These are phyloP conservation scores for Candida endomychidarum DNA, from an alignment of 805 yeast species.

Conservation along the genomic window DNA sequence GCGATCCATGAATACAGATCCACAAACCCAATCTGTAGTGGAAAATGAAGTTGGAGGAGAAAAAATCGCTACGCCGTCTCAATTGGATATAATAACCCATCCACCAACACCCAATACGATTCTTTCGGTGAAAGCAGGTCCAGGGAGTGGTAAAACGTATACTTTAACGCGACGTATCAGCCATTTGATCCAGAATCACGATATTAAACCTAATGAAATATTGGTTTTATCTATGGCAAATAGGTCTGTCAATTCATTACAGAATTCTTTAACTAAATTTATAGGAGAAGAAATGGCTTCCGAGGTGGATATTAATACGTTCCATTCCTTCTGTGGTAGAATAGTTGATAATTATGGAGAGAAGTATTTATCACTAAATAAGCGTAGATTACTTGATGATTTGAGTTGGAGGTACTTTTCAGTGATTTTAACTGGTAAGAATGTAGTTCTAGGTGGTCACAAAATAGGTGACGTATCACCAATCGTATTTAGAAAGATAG, in stretches of 20 bases:
- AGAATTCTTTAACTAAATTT: constrained; percentile 26
- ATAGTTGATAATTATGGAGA: constrained; percentile 42
- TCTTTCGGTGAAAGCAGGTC: constrained; percentile 62
- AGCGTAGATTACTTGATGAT: constrained; percentile 49
- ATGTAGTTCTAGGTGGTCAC: constrained; percentile 27
- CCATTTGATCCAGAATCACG: constrained; percentile 37
- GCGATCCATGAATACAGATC: neutral
- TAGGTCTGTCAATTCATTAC: constrained; percentile 56
- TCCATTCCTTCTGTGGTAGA: constrained; percentile 61
- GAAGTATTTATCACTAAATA: constrained; percentile 14
- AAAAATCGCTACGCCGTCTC: constrained; percentile 27
- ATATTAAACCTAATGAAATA: constrained; percentile 51
- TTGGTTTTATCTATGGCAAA: constrained; percentile 68
- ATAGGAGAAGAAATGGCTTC: constrained; percentile 34
- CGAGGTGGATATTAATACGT: constrained; percentile 50
- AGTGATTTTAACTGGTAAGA: constrained; percentile 34
- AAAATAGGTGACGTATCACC: constrained; percentile 24
- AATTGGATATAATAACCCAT: constrained; percentile 43
- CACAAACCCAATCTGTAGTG: neutral
- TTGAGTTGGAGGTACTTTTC: constrained; percentile 47
- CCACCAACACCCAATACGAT: constrained; percentile 41
- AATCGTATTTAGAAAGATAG: constrained; percentile 23
- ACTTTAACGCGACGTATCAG: constrained; percentile 57
- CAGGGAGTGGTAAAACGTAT: constrained; percentile 72
- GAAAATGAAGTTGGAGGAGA: neutral